Base-by-base conservation (phyloP, 2,329 filamentous ascomycete species). In the Dactylellina sp. region DNA sequence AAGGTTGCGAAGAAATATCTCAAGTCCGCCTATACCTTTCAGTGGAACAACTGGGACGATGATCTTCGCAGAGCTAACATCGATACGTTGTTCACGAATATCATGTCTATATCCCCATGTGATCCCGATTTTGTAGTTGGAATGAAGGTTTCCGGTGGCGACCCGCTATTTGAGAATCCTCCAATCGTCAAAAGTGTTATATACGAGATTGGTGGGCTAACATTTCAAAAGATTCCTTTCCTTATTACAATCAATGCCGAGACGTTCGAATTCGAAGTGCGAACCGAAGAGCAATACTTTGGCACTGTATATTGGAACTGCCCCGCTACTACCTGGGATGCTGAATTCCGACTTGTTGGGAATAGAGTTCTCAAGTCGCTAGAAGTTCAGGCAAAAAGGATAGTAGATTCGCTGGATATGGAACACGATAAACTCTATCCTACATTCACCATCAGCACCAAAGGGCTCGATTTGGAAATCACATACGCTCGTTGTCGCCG, bases 91-190 rank as follows among this genome's bases (percentile, higher is more conserved):
- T 76, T 76, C 37, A 71, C 75, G 1, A 55, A 70, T 40, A 65
- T 71, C 4, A 20, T 76, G 12, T 75, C 75, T 7, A 61, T 61
- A 14, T 65, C 71, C 2, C 75, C 71, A 16, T 75, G 53, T 14
- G 75, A 76, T 56, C 56, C 68, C 16, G 75, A 76, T 42, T 76
- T 65, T 32, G 47, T 71, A 14, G 65, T 64, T 14, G 75, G 63
- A 16, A 37, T 76, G 50, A 76, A 76, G 39, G 40, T 76, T 20
- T 35, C 47, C 18, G 62, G 65, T 37, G 71, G 75, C 6, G 82
- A 85, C 79, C 78, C 84, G 65, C 80, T 83, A 63, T 79, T 81
- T 63, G 70, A 74, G n/a, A 74, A 66, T 18, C 53, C 61, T 12
- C 61, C 70, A 44, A 56, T 47, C 4, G 50, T 61, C 25, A 37